These are phyloP conservation scores for Leccinum uliginosum DNA, from an alignment of 768 basidiomycete genomes.

Conservation along the genomic window DNA sequence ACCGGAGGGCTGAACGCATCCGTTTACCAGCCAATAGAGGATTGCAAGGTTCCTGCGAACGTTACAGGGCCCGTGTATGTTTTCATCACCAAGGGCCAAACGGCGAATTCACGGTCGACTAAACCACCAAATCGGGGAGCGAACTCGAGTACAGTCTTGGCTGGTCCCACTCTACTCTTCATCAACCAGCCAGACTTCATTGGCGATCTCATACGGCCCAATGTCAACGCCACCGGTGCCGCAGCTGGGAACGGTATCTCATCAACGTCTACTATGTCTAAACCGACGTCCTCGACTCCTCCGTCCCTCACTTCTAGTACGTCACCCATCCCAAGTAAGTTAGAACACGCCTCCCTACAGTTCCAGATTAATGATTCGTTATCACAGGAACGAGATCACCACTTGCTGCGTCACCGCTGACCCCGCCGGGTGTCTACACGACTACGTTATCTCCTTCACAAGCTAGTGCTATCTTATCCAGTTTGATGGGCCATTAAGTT, in stretches of 20 bases:
- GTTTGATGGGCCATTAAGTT: conserved; percentile 22
- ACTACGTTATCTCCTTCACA: conserved; percentile 22
- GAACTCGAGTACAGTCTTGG: conserved; percentile 39
- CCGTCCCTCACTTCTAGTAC: not conserved
- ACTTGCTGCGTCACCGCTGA: conserved; percentile 8
- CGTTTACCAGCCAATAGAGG: conserved; percentile 51
- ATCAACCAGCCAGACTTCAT: conserved; percentile 55
- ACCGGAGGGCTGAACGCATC: conserved; percentile 54
- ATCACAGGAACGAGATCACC: conserved; percentile 16
- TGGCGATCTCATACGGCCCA: conserved; percentile 40
- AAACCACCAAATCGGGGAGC: conserved; percentile 43
- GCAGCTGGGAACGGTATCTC: not conserved
- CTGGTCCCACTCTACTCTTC: conserved; percentile 68
- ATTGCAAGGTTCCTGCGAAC: conserved; percentile 61
- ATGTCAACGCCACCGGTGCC: conserved; percentile 5
- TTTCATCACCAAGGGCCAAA: conserved; percentile 59
- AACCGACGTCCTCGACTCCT: not conserved
- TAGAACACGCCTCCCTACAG: not conserved
- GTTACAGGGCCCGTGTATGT: conserved; percentile 74
- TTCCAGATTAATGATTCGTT: conserved; percentile 2
- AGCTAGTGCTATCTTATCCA: conserved; percentile 30
- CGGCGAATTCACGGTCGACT: conserved; percentile 50
- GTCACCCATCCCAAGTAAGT: not conserved
- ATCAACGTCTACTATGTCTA: conserved; percentile 1
- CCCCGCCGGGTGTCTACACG: conserved; percentile 3